Evolutionary conservation across 345 rosid genomes (phyloP).

Genomic region (Citrus maxima): DNA sequence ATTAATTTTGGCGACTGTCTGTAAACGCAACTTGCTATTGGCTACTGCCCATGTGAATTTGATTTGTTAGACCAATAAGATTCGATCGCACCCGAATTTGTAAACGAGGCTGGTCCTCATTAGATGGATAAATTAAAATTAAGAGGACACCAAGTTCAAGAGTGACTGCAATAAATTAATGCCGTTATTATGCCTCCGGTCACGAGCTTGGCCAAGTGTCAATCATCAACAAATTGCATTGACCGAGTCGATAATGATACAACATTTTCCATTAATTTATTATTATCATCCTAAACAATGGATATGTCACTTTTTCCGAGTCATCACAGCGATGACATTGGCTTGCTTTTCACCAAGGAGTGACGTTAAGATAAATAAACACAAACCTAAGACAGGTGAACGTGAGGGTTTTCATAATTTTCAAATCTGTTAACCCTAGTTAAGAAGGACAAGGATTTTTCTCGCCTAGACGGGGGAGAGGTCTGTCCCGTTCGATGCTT

Average conservation of each 20-base stretch:
- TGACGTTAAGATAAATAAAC: background rate
- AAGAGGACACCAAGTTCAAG: constrained; percentile 20
- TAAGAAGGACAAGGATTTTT: background rate
- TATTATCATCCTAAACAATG: constrained; percentile 8
- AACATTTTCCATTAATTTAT: too few species aligned
- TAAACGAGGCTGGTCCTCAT: background rate
- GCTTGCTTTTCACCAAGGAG: background rate
- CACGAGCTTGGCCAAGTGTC: constrained; percentile 34
- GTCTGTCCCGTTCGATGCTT: background rate
- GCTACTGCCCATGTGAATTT: constrained; percentile 25
- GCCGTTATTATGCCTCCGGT: constrained; percentile 11
- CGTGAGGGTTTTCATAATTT: constrained; percentile 10
- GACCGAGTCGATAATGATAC: background rate
- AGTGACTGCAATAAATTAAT: background rate
- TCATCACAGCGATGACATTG: background rate
- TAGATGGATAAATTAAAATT: background rate
- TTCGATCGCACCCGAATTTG: constrained; percentile 9
- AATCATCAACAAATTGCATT: constrained; percentile 39
- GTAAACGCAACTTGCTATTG: constrained; percentile 8
- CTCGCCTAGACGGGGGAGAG: background rate
- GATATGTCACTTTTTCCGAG: background rate
- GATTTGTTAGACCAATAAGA: constrained; percentile 25
- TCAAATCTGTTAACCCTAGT: constrained; percentile 10
- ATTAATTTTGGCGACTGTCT: constrained; percentile 12
- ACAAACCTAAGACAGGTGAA: background rate